A percentile compares a stretch with the other conserved stretches of the same genome.
Evolutionary conservation across 805 yeast species (phyloP).

Genomic region (Pichia gijzeniarum): DNA sequence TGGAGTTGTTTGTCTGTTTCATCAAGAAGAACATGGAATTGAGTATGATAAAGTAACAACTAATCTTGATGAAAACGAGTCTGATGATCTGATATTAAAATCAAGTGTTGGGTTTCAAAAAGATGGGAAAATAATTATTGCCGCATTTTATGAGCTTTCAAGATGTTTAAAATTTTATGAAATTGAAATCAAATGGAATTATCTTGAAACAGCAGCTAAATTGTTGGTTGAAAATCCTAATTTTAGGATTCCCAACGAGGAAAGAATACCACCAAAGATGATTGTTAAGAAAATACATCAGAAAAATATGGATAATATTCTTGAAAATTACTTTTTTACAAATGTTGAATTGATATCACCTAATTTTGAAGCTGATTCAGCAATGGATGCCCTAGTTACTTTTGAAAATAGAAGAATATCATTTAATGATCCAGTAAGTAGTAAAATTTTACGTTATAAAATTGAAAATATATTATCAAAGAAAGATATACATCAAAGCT

Average conservation of each 20-base stretch:
- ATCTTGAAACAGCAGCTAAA: slow-evolving; percentile 39
- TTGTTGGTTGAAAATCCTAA: slow-evolving; percentile 41
- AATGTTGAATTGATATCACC: slow-evolving; percentile 43
- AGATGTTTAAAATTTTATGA: slow-evolving; percentile 36
- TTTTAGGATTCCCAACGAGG: slow-evolving; percentile 43
- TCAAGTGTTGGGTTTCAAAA: slow-evolving; percentile 49
- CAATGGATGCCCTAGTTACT: slow-evolving; percentile 40
- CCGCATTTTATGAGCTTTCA: slow-evolving; percentile 34
- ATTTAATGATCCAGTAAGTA: slow-evolving; percentile 12
- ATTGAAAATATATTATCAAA: slow-evolving; percentile 15
- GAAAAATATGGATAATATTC: slow-evolving; percentile 17
- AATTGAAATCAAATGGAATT: slow-evolving; percentile 51
- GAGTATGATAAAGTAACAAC: slow-evolving; percentile 42
- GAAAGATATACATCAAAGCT: slow-evolving; percentile 21
- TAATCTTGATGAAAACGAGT: slow-evolving; percentile 27
- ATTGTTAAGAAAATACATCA: slow-evolving; percentile 28
- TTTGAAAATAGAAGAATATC: slow-evolving; percentile 29
- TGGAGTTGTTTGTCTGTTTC: slow-evolving; percentile 55
- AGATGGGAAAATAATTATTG: slow-evolving; percentile 40
- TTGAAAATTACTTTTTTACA: slow-evolving; percentile 12
- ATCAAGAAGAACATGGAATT: slow-evolving; percentile 56
- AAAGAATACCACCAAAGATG: slow-evolving; percentile 37
- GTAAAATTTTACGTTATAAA: slow-evolving; percentile 24
- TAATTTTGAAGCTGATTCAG: slow-evolving; percentile 34
- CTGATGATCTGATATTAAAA: slow-evolving; percentile 21